A percentile compares a stretch with the other conserved stretches of the same genome.
These are phyloP conservation scores for Ophiostoma ulmi DNA, from an alignment of 2,329 filamentous ascomycete genomes.

Conservation along the genomic window DNA sequence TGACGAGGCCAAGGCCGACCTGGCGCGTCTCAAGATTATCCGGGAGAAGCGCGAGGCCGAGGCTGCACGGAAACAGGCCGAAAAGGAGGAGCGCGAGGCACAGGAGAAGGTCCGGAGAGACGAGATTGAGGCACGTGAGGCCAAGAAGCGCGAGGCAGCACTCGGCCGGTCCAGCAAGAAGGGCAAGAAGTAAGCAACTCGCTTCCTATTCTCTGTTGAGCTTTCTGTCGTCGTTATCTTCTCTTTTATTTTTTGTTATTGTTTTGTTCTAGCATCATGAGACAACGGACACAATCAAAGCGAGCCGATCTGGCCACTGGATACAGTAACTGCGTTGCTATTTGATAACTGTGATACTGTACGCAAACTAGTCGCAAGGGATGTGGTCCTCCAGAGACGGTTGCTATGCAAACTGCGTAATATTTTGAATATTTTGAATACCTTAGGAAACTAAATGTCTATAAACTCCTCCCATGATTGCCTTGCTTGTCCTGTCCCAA, in stretches of 20 bases:
- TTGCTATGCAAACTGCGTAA: neutral
- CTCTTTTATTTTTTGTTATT: neutral
- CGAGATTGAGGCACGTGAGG: conserved; percentile 52
- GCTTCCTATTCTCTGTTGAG: neutral
- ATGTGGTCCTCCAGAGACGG: neutral
- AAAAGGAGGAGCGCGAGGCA: conserved; percentile 53
- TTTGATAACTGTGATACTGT: neutral
- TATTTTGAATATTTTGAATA: neutral
- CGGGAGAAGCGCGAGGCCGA: conserved; percentile 82
- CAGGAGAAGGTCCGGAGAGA: conserved; percentile 45
- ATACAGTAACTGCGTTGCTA: neutral
- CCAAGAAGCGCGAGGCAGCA: conserved; percentile 51
- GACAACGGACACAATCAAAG: neutral
- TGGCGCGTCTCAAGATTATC: conserved; percentile 76
- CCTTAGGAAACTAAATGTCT: neutral
- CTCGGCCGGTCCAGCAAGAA: conserved; percentile 45
- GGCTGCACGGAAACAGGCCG: conserved; percentile 70
- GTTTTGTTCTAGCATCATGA: conserved; percentile 3
- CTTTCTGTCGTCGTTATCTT: neutral
- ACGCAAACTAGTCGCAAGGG: neutral
- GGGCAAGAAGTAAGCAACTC: conserved; percentile 39
- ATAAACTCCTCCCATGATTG: conserved; percentile 10
- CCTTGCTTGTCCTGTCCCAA: neutral
- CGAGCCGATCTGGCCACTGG: conserved; percentile 1
- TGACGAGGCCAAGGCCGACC: conserved; percentile 84